Conservation (phyloP, 164 flowering plant genomes). For the Nymphaea colorata region DNA sequence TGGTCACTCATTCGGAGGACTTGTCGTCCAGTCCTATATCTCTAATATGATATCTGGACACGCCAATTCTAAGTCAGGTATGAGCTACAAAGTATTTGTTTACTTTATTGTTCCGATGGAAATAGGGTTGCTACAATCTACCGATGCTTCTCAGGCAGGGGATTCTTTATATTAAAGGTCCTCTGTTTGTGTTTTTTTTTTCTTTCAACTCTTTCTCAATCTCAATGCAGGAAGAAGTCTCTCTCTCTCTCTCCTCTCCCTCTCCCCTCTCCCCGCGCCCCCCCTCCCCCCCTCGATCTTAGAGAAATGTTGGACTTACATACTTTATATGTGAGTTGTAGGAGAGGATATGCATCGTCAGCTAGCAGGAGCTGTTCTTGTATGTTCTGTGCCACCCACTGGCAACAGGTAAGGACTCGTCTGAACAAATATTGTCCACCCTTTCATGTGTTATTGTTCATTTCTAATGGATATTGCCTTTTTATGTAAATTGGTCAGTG, state of each 20-base stretch:
- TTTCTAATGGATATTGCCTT: constrained; percentile 1
- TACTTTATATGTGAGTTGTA: constrained; percentile 10
- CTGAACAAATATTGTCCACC: not conserved
- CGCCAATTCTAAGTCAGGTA: constrained; percentile 5
- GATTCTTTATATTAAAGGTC: not conserved
- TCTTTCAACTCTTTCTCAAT: not conserved
- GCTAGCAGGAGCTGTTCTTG: constrained; percentile 62
- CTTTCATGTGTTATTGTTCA: not conserved
- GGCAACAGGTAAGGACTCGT: constrained; percentile 57
- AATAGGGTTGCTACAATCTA: not conserved
- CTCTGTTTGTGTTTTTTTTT: not conserved
- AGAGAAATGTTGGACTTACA: not conserved
- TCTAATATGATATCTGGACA: constrained; percentile 32
- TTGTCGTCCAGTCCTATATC: constrained; percentile 66
- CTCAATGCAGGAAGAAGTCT: not conserved
- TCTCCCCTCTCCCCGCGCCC: too few species aligned
- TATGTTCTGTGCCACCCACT: constrained; percentile 92
- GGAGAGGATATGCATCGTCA: constrained; percentile 28
- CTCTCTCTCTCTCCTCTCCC: too few species aligned
- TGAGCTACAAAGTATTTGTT: not conserved
- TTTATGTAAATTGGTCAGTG: constrained; percentile 29
- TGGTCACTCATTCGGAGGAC: constrained; percentile 95
- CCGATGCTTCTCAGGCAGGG: not conserved
- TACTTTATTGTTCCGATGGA: not conserved
- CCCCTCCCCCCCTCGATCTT: too few species aligned